Conservation (phyloP, 768 basidiomycete species). For the Termitomyces eurrhizus region DNA sequence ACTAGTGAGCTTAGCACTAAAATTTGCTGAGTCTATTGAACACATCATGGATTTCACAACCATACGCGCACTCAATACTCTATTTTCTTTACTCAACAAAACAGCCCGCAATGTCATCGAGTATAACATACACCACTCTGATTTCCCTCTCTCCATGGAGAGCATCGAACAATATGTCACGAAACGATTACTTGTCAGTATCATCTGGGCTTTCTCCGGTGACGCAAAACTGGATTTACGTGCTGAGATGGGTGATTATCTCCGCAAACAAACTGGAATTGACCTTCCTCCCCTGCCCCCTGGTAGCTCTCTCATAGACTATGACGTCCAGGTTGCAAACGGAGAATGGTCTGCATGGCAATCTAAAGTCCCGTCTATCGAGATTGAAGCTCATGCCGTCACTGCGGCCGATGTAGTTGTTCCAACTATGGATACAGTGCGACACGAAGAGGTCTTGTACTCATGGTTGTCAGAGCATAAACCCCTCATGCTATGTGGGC, state of each 20-base stretch:
- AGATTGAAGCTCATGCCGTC: constrained; percentile 95
- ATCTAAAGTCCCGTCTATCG: constrained; percentile 86
- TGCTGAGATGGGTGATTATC: constrained; percentile 84
- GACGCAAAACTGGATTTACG: constrained; percentile 91
- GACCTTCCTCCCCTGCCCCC: constrained; percentile 76
- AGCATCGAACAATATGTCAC: constrained; percentile 88
- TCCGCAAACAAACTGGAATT: constrained; percentile 81
- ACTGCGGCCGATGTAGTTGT: constrained; percentile 96
- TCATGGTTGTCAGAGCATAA: constrained; percentile 99
- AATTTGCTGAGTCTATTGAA: constrained; percentile 79
- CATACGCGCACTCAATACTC: constrained; percentile 88
- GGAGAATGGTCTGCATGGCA: constrained; percentile 95
- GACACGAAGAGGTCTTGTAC: constrained; percentile 97
- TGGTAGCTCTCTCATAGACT: constrained; percentile 90
- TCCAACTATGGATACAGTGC: constrained; percentile 96
- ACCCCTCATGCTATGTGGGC: constrained; percentile 96
- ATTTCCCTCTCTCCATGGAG: constrained; percentile 86
- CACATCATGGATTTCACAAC: constrained; percentile 99
- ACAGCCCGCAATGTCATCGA: constrained; percentile 90
- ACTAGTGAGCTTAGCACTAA: constrained; percentile 74
- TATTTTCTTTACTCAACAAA: constrained; percentile 97
- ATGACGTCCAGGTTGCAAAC: constrained; percentile 81
- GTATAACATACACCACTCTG: constrained; percentile 91
- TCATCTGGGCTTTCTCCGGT: constrained; percentile 98
- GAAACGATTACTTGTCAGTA: constrained; percentile 84